Base-by-base conservation (phyloP, 805 yeast species). In the Nakazawaea ishiwadae region DNA sequence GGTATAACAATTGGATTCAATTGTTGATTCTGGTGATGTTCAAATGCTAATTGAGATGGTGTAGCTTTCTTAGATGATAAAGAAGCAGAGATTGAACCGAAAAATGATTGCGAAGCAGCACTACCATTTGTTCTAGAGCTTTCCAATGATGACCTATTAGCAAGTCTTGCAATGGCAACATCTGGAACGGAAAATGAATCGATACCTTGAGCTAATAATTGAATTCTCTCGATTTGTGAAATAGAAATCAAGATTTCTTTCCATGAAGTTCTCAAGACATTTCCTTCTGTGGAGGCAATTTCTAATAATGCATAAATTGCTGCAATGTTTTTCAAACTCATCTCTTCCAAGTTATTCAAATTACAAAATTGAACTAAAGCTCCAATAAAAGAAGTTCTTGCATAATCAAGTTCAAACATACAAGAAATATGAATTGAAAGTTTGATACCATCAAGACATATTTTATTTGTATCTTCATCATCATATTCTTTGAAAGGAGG, bases 401-500 rank as follows among this genome's bases (percentile, higher is more conserved):
- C 95, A 52, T 86, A 79, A 40, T 82, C 89, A 37, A 89, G 66
- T 35, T 81, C 91, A 58, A 88, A 90, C 57, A 83, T 73, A 47
- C 96, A 79, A 1, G 98, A 77, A 42, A 95, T 84, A 37, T 83
- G 79, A 39, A 89, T 80, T 1, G 96, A 81, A 27, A 88, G 65
- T 52, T 81, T 81, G 50, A 93, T 76, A 17, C 99, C 99, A 49
- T 87, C 96, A 40, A 93, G 63, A 51, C 96, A 82, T 7, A 73
- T 62, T 37, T 69, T 74, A 4, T 85, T 75, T 9, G 84, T 73
- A 41, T 81, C 88, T 16, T 71, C 73, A 50, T 86, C 93, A 50
- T 85, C 89, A 48, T 83, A 81, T 42, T 88, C 96, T 56, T 84
- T 88, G 67, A 90, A 89, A 5, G 96, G 95, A 3, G 95, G 91